Conservation (phyloP, 208 protist genomes). For the Acanthamoeba polyphaga region DNA sequence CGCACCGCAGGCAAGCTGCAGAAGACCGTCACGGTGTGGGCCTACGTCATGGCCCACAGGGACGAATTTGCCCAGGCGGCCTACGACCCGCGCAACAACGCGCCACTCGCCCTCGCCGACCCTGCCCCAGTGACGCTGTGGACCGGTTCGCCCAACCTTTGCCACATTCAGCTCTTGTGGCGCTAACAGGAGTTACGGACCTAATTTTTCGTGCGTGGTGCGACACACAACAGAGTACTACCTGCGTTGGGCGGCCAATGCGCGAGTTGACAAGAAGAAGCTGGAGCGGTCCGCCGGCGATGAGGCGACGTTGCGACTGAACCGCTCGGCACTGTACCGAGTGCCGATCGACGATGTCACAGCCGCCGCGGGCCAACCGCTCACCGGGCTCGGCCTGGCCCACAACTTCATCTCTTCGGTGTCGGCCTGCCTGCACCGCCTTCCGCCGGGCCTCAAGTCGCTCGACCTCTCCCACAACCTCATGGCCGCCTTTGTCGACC, state of each 20-base stretch:
- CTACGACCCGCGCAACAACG: background rate
- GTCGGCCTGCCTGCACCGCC: background rate
- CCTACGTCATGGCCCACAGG: background rate
- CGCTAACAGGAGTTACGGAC: too few species aligned
- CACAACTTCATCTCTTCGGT: too few species aligned
- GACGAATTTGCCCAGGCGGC: background rate
- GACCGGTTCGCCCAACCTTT: background rate
- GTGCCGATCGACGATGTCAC: too few species aligned
- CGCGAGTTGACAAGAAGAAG: background rate
- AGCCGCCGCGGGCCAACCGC: too few species aligned
- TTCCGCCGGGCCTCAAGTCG: background rate
- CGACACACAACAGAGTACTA: background rate
- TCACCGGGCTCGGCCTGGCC: too few species aligned
- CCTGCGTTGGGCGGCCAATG: background rate
- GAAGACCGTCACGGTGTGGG: background rate
- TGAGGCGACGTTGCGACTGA: too few species aligned
- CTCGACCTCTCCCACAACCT: slow-evolving; percentile 11
- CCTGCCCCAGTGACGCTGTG: background rate
- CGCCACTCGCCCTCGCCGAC: background rate
- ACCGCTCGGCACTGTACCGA: too few species aligned
- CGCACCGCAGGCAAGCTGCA: too few species aligned
- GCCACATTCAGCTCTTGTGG: background rate
- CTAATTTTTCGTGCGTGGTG: too few species aligned
- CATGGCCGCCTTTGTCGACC: background rate
- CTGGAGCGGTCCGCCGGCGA: too few species aligned